Base-by-base conservation (phyloP, 495 filamentous ascomycete species). In the Parmelia sp. region DNA sequence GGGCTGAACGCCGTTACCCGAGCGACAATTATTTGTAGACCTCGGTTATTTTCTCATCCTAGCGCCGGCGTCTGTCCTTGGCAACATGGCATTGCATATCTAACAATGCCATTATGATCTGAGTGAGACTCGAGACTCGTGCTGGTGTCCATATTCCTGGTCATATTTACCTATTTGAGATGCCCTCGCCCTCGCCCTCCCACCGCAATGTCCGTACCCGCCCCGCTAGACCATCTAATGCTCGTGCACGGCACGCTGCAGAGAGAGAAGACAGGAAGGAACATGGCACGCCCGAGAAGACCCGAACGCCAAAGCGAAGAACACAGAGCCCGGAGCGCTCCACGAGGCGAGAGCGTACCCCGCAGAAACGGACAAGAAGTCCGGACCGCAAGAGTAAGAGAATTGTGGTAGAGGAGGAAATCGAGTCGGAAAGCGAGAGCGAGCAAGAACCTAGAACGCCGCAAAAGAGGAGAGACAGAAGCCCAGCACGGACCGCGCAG, bases 191-290 rank as follows among this genome's bases (percentile, higher is more conserved):
- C 17, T 55, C 51, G 11, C 64, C 47, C 35, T 40, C 33, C 31
- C 44, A 29, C 47, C 58, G 59, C 33, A 51, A 61, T 11, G 21
- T 23, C 23, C 56, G 12, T 21, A 36, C 56, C 14, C 57, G 40
- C 11, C 63, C 66, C 17, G 19, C 44, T n/a, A 14, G 47, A 0
- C 44, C 58, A 14, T 59, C 66, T 11, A 65, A 62, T 12, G 25
- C 63, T 39, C 66, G 66, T 8, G 65, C 63, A 33, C 59, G 66
- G 8, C 55, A 68, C 21, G 59, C 66, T 33, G 56, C 58, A 0
- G 66, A 68, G 21, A 39, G 66, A 36, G 66, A 68, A 42, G 51
- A 58, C 15, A 45, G 66, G 14, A 68, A 68, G 36, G 66, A 65
- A 44, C 57, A 58, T 25, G 66, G 66, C 0, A 68, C 66, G 21